phyloP scores from a whole-genome alignment of 768 basidiomycete genomes.

The Hericium erinaceus region DNA sequence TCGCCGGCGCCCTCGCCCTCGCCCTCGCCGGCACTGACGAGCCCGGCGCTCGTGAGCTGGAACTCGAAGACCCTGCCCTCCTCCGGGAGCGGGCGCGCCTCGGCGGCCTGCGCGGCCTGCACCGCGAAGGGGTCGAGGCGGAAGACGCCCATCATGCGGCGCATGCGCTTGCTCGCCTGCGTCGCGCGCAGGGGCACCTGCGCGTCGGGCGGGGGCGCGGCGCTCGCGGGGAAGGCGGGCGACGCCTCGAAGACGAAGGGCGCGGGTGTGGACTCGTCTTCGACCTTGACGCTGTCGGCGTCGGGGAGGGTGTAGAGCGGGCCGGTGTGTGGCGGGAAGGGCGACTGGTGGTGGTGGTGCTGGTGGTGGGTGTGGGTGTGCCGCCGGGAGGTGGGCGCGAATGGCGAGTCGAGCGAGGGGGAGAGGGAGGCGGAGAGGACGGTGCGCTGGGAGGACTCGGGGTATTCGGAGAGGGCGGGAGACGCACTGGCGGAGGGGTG shows the following conservation, averaged over 20 bases:
- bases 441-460: constrained; percentile 2
- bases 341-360: background rate
- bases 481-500: constrained; percentile 2
- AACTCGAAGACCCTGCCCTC: constrained; percentile 14
- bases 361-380: background rate
- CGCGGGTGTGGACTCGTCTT: constrained; percentile 8
- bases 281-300: constrained; percentile 8
- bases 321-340: background rate
- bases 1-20: constrained; percentile 1
- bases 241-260: constrained; percentile 14
- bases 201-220: constrained; percentile 7
- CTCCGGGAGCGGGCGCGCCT: constrained; percentile 14
- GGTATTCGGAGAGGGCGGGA: constrained; percentile 5
- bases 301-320: background rate
- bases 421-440: background rate
- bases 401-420: background rate
- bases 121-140: constrained; percentile 65
- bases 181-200: constrained; percentile 67
- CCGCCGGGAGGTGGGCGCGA: background rate
- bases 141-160: constrained; percentile 69
- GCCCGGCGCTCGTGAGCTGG: constrained; percentile 9
- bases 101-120: constrained; percentile 12
- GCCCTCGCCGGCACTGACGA: background rate
- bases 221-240: constrained; percentile 6
- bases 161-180: constrained; percentile 61